phyloP scores from a whole-genome alignment of 176 grass and related monocot species.

The Lolium perenne region DNA sequence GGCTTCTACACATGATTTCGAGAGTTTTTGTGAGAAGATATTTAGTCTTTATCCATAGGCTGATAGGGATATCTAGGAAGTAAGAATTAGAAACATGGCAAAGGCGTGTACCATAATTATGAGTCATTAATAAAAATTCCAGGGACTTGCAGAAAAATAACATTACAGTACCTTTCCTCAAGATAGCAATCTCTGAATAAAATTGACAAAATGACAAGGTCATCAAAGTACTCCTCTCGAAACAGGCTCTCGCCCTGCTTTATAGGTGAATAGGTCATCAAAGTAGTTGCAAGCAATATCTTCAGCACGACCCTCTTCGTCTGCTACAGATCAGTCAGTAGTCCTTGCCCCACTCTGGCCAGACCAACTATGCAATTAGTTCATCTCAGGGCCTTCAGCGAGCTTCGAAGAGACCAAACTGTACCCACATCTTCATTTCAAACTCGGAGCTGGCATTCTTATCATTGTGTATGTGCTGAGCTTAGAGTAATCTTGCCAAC shows the following conservation, averaged over 20 bases:
- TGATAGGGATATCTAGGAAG: neutral
- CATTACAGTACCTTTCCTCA: slow-evolving; percentile 14
- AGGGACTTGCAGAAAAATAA: neutral
- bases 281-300: slow-evolving; percentile 47
- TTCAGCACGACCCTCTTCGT: slow-evolving; percentile 22
- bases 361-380: slow-evolving; percentile 28
- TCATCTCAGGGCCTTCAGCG: slow-evolving; percentile 29
- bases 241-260: too few species aligned
- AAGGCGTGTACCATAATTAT: neutral
- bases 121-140: neutral
- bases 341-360: neutral
- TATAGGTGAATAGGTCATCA: slow-evolving; percentile 13
- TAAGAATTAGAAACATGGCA: neutral
- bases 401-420: slow-evolving; percentile 22
- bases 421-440: slow-evolving; percentile 24
- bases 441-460: neutral
- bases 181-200: slow-evolving; percentile 21
- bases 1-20: neutral
- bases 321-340: slow-evolving; percentile 41
- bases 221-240: slow-evolving; percentile 29
- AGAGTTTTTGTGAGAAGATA: neutral
- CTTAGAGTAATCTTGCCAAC: slow-evolving; percentile 42
- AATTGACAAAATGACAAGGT: slow-evolving; percentile 23
- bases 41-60: neutral
- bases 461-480: slow-evolving; percentile 30